These are phyloP conservation scores for Areca catechu DNA, from an alignment of 176 grass and related monocot genomes.

Conservation along the genomic window DNA sequence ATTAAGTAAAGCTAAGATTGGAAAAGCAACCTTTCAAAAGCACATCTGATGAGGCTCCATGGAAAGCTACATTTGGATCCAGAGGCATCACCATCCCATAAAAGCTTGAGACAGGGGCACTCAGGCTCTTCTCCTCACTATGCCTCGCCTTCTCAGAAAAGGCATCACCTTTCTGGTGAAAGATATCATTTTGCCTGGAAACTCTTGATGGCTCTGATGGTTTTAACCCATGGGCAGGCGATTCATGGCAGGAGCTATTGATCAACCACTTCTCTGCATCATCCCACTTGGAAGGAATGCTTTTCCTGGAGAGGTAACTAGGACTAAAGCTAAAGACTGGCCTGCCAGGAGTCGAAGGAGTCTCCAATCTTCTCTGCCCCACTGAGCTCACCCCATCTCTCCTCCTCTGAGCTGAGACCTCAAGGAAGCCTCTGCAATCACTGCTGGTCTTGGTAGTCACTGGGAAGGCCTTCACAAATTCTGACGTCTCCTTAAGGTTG, in stretches of 20 bases:
- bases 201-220: slow-evolving; percentile 36
- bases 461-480: slow-evolving; percentile 46
- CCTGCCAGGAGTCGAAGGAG: slow-evolving; percentile 39
- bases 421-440: slow-evolving; percentile 32
- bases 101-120: slow-evolving; percentile 5
- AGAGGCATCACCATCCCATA: slow-evolving; percentile 25
- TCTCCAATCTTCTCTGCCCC: slow-evolving; percentile 26
- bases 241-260: slow-evolving; percentile 21
- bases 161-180: slow-evolving; percentile 16
- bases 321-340: slow-evolving; percentile 43
- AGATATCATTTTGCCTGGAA: slow-evolving; percentile 23
- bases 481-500: slow-evolving; percentile 51
- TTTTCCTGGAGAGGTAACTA: slow-evolving; percentile 34
- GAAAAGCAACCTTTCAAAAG: slow-evolving; percentile 64
- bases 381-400: slow-evolving; percentile 17
- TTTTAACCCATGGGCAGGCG: slow-evolving; percentile 22
- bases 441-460: slow-evolving; percentile 40
- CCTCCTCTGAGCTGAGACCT: slow-evolving; percentile 39
- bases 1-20: background rate
- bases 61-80: slow-evolving; percentile 24
- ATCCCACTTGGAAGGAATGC: slow-evolving; percentile 91
- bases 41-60: slow-evolving; percentile 42
- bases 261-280: slow-evolving; percentile 97
- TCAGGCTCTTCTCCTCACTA: slow-evolving; percentile 12
- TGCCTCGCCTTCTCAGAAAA: slow-evolving; percentile 20